Conservation (phyloP, 2,329 filamentous ascomycete species). For the Elsinoe ampelina region DNA sequence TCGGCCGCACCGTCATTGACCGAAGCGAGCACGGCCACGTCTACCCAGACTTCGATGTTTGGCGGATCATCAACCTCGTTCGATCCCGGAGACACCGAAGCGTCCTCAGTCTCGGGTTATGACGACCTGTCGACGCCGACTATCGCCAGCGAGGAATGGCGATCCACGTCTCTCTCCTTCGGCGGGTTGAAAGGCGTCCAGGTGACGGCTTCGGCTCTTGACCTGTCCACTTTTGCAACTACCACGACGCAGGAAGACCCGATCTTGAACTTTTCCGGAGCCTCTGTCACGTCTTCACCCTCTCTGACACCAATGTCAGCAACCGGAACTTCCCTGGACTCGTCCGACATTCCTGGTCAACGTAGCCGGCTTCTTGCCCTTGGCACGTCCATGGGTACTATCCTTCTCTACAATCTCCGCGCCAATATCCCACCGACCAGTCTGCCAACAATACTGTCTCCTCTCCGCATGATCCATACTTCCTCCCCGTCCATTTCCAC, state of each 20-base stretch:
- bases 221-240: constrained; percentile 63
- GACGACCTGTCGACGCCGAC: constrained; percentile 17
- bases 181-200: constrained; percentile 50
- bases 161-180: constrained; percentile 51
- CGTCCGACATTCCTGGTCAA: constrained; percentile 68
- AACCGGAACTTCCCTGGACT: constrained; percentile 35
- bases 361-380: constrained; percentile 71
- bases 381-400: constrained; percentile 67
- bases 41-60: constrained; percentile 40
- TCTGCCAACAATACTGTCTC: constrained; percentile 51
- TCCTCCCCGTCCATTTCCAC: constrained; percentile 82
- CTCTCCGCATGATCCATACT: constrained; percentile 76
- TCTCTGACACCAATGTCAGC: constrained; percentile 44
- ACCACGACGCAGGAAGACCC: constrained; percentile 72
- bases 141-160: constrained; percentile 53
- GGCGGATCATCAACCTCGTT: constrained; percentile 32
- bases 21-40: constrained; percentile 19
- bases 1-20: constrained; percentile 23
- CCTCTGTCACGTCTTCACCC: constrained; percentile 45
- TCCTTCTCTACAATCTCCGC: constrained; percentile 79
- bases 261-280: constrained; percentile 49
- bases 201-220: constrained; percentile 62
- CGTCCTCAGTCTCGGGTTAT: constrained; percentile 19
- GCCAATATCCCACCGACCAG: constrained; percentile 48
- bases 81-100: constrained; percentile 22